A percentile compares a stretch with the other conserved stretches of the same genome.
These are phyloP conservation scores for Fusarium bulbicola DNA, from an alignment of 2,329 filamentous ascomycete genomes.

Conservation along the genomic window DNA sequence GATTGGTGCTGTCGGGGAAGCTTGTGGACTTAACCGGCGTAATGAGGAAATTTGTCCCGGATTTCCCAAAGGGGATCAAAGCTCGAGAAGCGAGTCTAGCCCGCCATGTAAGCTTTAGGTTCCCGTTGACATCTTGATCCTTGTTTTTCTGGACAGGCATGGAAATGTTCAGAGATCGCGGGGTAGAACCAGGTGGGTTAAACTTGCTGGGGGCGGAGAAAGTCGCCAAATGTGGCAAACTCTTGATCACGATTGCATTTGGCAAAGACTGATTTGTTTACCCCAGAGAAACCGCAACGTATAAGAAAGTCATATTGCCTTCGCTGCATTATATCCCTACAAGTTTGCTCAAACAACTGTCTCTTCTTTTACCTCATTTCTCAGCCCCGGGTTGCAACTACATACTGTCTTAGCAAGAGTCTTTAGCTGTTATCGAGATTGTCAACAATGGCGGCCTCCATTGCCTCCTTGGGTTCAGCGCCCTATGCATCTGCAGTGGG, in stretches of 20 bases:
- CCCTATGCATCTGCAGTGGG: slow-evolving; percentile 28
- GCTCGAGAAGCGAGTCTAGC: neutral
- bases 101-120: neutral
- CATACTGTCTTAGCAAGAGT: too few species aligned
- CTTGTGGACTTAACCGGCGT: neutral
- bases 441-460: neutral
- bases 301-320: neutral
- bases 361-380: neutral
- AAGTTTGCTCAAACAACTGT: neutral
- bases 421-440: neutral
- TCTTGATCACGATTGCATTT: neutral
- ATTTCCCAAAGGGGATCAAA: neutral
- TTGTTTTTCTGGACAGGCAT: neutral
- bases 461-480: slow-evolving; percentile 20
- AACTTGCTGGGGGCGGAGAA: neutral
- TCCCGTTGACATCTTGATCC: neutral
- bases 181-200: neutral
- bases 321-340: fast-evolving
- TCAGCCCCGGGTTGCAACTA: too few species aligned
- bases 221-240: neutral
- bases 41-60: neutral
- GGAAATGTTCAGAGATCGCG: neutral
- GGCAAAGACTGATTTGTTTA: neutral
- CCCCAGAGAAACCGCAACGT: neutral
- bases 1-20: too few species aligned